Conservation (phyloP, 352 stramenopile species). For the Globisporangium cylindrosporum region DNA sequence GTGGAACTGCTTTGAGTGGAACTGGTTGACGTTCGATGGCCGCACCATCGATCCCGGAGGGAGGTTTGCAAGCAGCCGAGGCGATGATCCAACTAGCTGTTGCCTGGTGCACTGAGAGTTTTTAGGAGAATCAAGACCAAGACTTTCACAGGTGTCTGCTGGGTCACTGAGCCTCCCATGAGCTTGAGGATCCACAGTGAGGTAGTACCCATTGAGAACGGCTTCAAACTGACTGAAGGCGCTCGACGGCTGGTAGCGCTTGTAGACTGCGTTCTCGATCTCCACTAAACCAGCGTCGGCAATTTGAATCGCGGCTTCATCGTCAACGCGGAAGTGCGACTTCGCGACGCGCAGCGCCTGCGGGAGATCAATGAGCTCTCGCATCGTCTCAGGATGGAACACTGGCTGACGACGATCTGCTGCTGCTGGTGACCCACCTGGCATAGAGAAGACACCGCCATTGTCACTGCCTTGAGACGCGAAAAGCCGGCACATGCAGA, state of each 20-base stretch:
- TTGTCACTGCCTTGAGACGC: slow-evolving; percentile 4
- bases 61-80: background rate
- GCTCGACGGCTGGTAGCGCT: slow-evolving; percentile 44
- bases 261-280: slow-evolving; percentile 54
- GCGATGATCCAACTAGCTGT: background rate
- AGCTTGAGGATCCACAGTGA: background rate
- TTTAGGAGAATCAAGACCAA: background rate
- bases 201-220: slow-evolving; percentile 43
- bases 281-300: slow-evolving; percentile 46
- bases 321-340: slow-evolving; percentile 48
- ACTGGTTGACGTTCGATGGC: slow-evolving; percentile 55
- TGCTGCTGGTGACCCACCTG: background rate
- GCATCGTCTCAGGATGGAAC: slow-evolving; percentile 49
- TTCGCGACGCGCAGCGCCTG: slow-evolving; percentile 43
- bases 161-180: background rate
- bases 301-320: slow-evolving; percentile 33
- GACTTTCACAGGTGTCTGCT: background rate
- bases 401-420: slow-evolving; percentile 36
- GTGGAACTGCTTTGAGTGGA: slow-evolving; percentile 58
- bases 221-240: slow-evolving; percentile 49
- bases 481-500: slow-evolving; percentile 48
- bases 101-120: background rate
- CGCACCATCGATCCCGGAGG: slow-evolving; percentile 25
- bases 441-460: background rate
- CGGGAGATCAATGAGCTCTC: slow-evolving; percentile 48